Base-by-base conservation (phyloP, 2,329 filamentous ascomycete genomes). In the Cordyceps cicadae region DNA sequence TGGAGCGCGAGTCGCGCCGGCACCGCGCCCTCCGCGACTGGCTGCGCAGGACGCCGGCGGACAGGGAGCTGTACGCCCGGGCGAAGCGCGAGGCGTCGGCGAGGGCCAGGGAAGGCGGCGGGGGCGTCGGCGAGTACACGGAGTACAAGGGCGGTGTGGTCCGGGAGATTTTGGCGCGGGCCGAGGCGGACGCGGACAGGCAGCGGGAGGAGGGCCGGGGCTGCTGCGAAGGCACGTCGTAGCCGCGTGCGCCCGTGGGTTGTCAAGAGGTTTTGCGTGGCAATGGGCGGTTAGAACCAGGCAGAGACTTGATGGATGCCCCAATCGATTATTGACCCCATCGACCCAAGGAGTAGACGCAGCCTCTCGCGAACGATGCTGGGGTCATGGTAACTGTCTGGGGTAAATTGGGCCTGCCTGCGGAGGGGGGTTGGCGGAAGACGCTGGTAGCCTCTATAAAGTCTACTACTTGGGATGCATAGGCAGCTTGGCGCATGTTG, bases 1-100 rank as follows among this genome's bases (percentile, higher is more conserved):
- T 73, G 5, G 76, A 78, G 63, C 46, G 72, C 5, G 76, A 78
- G 63, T 39, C 70, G 5, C 68, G 67, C 46, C 67, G 76, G 4
- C 77, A 80, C 65, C 66, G 67, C 15, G 71, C 78, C 43, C 76
- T 80, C 66, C 69, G 76, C 21, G 74, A 79, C 17, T 78, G 75
- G 74, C 63, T 80, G 55, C 62, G 53, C 14, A 63, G 65, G 51
- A 65, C 72, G 54, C 62, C 68, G 9, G 72, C 69, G 4, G 78
- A 80, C 61, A 65, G 69, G 62, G 67, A 73, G 17, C 59, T 73
- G 41, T 80, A 80, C 65, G 75, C 68, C 7, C 63, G 54, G 55
- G 67, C 67, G 1, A 80, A 81, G 68, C 62, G 68, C 26, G 70
- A 74, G 62, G 70, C 73, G 39, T 71, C 73, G 3, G 63, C 63